Percentiles rank a stretch among this genome's conserved stretches.
Conservation (phyloP, 495 filamentous ascomycete genomes). For the Hamigera avellanea region DNA sequence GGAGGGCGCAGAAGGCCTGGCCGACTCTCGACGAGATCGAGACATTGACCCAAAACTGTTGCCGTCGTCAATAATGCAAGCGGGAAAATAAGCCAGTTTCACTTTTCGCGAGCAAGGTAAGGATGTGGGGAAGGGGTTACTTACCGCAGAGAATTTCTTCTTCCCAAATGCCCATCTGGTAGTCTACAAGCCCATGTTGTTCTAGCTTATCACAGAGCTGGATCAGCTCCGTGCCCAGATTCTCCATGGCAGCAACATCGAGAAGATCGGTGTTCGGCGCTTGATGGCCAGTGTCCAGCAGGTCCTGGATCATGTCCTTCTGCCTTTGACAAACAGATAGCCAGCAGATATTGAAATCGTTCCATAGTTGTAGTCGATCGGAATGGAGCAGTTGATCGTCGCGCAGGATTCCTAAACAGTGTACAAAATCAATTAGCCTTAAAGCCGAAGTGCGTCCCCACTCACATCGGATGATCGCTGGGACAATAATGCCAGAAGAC, state of each 20-base stretch:
- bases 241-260: constrained; percentile 54
- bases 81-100: not conserved
- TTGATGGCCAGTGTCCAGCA: constrained; percentile 47
- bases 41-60: constrained; percentile 53
- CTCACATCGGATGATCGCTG: too few species aligned
- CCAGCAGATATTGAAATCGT: constrained; percentile 93
- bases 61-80: constrained; percentile 4
- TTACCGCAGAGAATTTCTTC: constrained; percentile 78
- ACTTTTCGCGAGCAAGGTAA: constrained; percentile 4
- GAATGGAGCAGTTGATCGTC: constrained; percentile 64
- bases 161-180: constrained; percentile 93
- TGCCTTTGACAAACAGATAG: constrained; percentile 77
- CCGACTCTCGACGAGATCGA: constrained; percentile 41
- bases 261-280: constrained; percentile 55
- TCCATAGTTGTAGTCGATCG: constrained; percentile 75
- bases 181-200: constrained; percentile 84
- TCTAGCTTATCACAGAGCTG: constrained; percentile 78
- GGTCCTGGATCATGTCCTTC: constrained; percentile 56
- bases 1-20: constrained; percentile 20
- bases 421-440: constrained; percentile 15
- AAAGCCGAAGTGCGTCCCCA: too few species aligned
- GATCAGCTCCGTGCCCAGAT: constrained; percentile 72
- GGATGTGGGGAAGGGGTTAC: constrained; percentile 27
- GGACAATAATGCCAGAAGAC: not conserved
- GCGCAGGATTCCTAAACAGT: constrained; percentile 47